Evolutionary conservation across 345 rosid genomes (phyloP).

Genomic region (Ceriops tagal): DNA sequence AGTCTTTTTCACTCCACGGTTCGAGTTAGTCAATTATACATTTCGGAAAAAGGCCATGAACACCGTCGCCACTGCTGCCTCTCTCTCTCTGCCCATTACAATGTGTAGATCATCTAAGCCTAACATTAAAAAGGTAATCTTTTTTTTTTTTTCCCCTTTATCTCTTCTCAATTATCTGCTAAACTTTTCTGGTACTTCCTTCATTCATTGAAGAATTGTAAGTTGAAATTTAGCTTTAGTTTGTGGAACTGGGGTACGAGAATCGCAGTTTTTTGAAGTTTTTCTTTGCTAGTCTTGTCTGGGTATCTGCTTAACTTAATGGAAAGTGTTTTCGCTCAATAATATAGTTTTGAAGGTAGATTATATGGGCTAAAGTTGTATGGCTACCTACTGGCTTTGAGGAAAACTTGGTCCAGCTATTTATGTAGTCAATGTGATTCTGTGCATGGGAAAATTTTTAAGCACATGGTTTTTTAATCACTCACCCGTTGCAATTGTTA

Average conservation of each 20-base stretch:
- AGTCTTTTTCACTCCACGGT: no score
- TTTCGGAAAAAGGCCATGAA: constrained; percentile 52
- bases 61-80: constrained; percentile 65
- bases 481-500: no score
- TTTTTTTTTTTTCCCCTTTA: background rate
- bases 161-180: background rate
- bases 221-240: background rate
- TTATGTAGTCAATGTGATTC: background rate
- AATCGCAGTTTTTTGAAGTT: background rate
- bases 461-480: background rate
- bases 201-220: background rate
- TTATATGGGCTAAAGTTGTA: background rate
- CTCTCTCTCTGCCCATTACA: constrained; percentile 69
- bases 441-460: background rate
- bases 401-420: background rate
- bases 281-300: constrained; percentile 2
- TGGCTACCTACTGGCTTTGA: background rate
- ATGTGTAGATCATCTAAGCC: constrained; percentile 49
- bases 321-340: background rate
- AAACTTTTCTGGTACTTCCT: constrained; percentile 10
- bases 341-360: background rate
- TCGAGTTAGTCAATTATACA: background rate
- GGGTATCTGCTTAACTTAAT: constrained; percentile 6
- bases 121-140: constrained; percentile 52
- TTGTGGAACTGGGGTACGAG: background rate